These are phyloP conservation scores for Sabuloglossum arenarium DNA, from an alignment of 495 filamentous ascomycete species.

Conservation along the genomic window DNA sequence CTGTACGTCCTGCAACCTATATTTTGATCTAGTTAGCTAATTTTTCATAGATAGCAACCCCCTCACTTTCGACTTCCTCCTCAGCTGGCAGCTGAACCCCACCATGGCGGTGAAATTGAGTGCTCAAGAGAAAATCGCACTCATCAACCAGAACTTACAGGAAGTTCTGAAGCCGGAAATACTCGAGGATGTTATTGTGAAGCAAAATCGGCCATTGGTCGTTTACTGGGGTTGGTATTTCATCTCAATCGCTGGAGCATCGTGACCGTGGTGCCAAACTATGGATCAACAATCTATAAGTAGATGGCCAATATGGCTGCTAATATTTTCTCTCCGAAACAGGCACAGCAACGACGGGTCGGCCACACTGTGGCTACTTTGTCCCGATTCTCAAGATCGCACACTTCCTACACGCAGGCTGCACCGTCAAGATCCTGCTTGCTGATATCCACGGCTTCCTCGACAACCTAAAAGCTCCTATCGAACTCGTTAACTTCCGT, in stretches of 20 bases:
- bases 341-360: slow-evolving; percentile 65
- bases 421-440: slow-evolving; percentile 59
- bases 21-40: too few relatives aligned
- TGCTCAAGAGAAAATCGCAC: slow-evolving; percentile 28
- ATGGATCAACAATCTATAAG: background rate
- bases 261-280: background rate
- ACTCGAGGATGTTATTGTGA: slow-evolving; percentile 49
- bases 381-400: slow-evolving; percentile 74
- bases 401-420: slow-evolving; percentile 68
- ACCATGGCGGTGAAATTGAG: background rate
- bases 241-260: background rate
- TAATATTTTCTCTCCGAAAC: slow-evolving; percentile 4
- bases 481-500: slow-evolving; percentile 68
- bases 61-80: too few relatives aligned
- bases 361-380: slow-evolving; percentile 70
- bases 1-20: too few relatives aligned
- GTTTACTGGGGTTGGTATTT: slow-evolving; percentile 61
- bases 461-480: slow-evolving; percentile 47
- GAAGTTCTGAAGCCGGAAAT: slow-evolving; percentile 78
- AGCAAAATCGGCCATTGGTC: slow-evolving; percentile 44
- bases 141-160: slow-evolving; percentile 63
- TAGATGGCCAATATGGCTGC: slow-evolving; percentile 4
- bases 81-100: too few relatives aligned
- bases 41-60: too few relatives aligned
- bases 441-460: slow-evolving; percentile 43